Evolutionary conservation across 177 flowering plant species (phyloP), one percentile per base, ranked within the genome.

Genomic region (Vitis hybrid): DNA sequence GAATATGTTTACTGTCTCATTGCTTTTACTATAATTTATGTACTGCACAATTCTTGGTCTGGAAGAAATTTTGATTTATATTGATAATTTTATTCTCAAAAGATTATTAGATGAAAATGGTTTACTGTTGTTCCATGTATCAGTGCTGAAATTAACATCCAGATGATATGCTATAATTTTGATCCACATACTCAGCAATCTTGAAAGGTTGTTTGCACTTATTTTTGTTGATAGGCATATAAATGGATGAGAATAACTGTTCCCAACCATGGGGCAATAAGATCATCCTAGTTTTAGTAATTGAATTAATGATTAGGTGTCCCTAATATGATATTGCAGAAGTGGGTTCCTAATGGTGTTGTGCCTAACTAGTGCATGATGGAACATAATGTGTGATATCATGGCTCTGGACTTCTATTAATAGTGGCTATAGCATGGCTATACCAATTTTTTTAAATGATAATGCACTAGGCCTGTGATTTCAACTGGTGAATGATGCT

Each of bases 1-100:
- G 15, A 51, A 74, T 77, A 70, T 64, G 51, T 51, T 51, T 57
- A 29, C 66, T 63, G 68, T 10, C 77, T 74, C 33, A 65, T 51
- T 69, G 15, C 45, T 68, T 72, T 19, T 10, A 26, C 20, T 52
- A 16, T 51, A 55, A 67, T 60, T 4, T 50, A 3, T 69, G 59
- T 19, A 26, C 29, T 60, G 11, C 8, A 7, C 45, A 39, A 39
- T 39, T 56, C n/a, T 56, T 9, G 60, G 18, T 57, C 10, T 8
- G 16, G 56, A 14, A 51, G 19, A 14, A 16, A 55, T 14, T 14
- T 14, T 55, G 59, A 16, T 55, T 26, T 55, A 55, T 55, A 16
- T 7, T 39, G 45, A 39, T 39, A 39, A 39, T 39, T 39, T 11
- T 55, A 52, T 52, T 12, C 13, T 52, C n/a, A 52, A 52, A 39